Evolutionary conservation across 371 early-diverging fungal species (phyloP), one percentile per base, ranked within the genome.

Genomic region (Parasitella parasitica): DNA sequence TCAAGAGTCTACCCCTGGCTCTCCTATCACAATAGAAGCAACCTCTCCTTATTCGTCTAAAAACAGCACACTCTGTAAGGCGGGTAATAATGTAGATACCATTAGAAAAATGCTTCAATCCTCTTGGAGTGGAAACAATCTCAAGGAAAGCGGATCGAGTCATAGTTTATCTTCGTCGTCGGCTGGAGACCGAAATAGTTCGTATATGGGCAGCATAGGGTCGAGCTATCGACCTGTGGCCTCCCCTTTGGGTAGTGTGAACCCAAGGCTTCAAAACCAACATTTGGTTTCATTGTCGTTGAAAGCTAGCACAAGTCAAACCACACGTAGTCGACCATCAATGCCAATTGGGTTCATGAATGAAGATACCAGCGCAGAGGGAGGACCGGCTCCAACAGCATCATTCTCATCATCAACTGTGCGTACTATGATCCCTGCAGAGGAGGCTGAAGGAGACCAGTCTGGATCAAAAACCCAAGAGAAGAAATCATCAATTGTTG

Each of bases 401-500:
- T 71, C 78, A 8, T 73, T 75, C 63, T 78, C 75, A 13, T 75
- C 78, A 16, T 73, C 75, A 4, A 78, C 78, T 32, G 75, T 69
- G 43, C 68, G 64, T 6, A 78, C 78, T 9, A 71, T 78, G 73
- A 73, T 78, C 46, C 75, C 73, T 43, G 69, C 64, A 54, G 59
- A 70, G 39, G 78, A 77, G 54, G 57, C 37, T 32, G 52, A 41
- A 35, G 37, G 26, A 35, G 53, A 39, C 24, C 24, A 38, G 58
- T 52, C 58, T 32, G 39, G 18, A 56, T 48, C 38, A 22, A 56
- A 52, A 36, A 27, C 28, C 16, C 55, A 55, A 15, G 38, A 55
- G 6, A 37, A 35, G 20, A 52, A 51, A 37, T 38, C 52, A 15
- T 15, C 51, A 4, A 28, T 48, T 2, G n/a, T 24, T 18, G 43